Conservation (phyloP, 1,139 yeast species). For the Saccharomyces hybrid region DNA sequence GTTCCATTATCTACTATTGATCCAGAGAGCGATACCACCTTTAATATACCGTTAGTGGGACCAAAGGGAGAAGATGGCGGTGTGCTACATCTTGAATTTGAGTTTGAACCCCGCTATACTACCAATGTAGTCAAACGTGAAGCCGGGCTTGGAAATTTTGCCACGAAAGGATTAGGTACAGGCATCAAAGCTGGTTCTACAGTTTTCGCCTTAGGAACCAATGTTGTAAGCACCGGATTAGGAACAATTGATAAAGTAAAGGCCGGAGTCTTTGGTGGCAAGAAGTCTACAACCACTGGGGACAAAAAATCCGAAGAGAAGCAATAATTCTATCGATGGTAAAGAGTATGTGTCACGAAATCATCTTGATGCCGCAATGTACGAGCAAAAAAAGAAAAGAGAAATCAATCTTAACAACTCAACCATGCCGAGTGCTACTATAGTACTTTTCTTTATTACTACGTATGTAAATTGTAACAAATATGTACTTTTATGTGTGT, state of each 20-base stretch:
- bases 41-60: conserved; percentile 44
- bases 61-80: conserved; percentile 54
- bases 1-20: conserved; percentile 57
- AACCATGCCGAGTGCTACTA: not conserved
- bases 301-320: not conserved
- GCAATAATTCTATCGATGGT: not conserved
- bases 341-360: not conserved
- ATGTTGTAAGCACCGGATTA: conserved; percentile 36
- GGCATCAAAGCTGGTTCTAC: conserved; percentile 35
- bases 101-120: conserved; percentile 65
- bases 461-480: not conserved
- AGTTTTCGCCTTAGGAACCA: conserved; percentile 27
- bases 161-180: conserved; percentile 19
- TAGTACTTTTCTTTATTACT: not conserved
- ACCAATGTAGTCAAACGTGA: conserved; percentile 30
- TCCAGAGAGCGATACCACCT: conserved; percentile 44
- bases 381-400: not conserved
- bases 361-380: not conserved
- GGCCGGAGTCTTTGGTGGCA: conserved; percentile 31
- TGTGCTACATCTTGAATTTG: conserved; percentile 45
- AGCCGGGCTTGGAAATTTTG: conserved; percentile 31
- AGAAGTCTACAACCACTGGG: conserved; percentile 12
- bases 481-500: not conserved
- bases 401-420: not conserved
- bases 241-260: conserved; percentile 36